Percentiles rank a stretch among this genome's conserved stretches.
Conservation (phyloP, 2,329 filamentous ascomycete genomes). For the Arthrinium phaeospermum region DNA sequence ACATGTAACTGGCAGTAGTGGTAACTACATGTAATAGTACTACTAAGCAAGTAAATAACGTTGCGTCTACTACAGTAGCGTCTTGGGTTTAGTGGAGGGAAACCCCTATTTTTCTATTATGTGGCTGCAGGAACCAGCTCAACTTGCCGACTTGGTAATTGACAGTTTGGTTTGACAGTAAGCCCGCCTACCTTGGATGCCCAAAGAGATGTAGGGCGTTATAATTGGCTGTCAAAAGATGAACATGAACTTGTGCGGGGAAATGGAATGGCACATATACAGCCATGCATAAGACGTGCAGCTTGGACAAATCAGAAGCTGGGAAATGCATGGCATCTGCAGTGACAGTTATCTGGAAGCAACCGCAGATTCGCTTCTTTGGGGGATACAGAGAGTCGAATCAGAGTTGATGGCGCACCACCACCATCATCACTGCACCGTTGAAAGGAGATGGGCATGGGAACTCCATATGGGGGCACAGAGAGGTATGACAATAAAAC, state of each 20-base stretch:
- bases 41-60: neutral
- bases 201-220: neutral
- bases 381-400: neutral
- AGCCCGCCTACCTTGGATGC: neutral
- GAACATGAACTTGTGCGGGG: neutral
- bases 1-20: too few species aligned
- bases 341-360: neutral
- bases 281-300: neutral
- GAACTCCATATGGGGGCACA: neutral
- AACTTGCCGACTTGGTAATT: neutral
- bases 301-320: slow-evolving; percentile 4
- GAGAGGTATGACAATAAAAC: neutral
- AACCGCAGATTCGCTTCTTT: neutral
- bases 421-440: neutral
- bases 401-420: neutral
- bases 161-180: neutral
- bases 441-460: neutral
- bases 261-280: neutral
- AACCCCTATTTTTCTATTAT: neutral
- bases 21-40: neutral
- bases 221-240: neutral
- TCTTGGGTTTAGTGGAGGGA: neutral
- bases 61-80: neutral
- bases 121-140: neutral
- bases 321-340: neutral